Evolutionary conservation across 352 stramenopile species (phyloP).

Genomic region (Pythium grandisporangium): DNA sequence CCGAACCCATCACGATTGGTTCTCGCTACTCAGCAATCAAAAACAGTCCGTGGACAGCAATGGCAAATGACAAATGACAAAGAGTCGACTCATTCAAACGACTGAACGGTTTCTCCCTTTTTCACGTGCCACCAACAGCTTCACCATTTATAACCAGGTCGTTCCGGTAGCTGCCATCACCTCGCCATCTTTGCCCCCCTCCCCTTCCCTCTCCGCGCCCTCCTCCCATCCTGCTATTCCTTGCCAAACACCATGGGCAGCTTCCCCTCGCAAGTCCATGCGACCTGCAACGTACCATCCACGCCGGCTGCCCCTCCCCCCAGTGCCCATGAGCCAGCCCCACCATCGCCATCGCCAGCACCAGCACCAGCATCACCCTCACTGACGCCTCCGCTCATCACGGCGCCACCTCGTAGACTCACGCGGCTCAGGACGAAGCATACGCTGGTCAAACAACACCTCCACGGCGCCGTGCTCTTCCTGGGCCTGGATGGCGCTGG

Average conservation of each 20-base stretch:
- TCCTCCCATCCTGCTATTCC: too few relatives aligned
- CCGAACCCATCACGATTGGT: not conserved
- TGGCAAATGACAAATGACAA: too few relatives aligned
- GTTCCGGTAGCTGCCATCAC: too few relatives aligned
- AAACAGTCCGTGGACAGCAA: too few relatives aligned
- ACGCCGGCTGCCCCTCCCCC: too few relatives aligned
- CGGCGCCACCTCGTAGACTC: not conserved
- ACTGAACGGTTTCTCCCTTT: too few relatives aligned
- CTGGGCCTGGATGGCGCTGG: conserved; percentile 46
- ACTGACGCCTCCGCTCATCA: not conserved
- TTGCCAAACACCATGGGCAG: conserved; percentile 18
- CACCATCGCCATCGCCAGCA: not conserved
- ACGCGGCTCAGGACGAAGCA: conserved; percentile 10
- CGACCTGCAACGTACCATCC: not conserved
- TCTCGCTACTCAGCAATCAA: not conserved
- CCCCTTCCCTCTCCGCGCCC: too few relatives aligned
- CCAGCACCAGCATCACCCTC: too few relatives aligned
- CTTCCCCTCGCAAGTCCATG: conserved; percentile 28
- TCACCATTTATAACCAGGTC: too few relatives aligned
- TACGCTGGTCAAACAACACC: conserved; percentile 21
- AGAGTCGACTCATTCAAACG: too few relatives aligned
- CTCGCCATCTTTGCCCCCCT: too few relatives aligned
- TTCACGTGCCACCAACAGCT: too few relatives aligned
- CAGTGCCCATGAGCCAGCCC: conserved; percentile 6
- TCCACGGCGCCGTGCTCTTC: conserved; percentile 29